Evolutionary conservation across 2,329 filamentous ascomycete genomes (phyloP), one percentile per base, ranked within the genome.

Genomic region (Chaetomium olivaceum): DNA sequence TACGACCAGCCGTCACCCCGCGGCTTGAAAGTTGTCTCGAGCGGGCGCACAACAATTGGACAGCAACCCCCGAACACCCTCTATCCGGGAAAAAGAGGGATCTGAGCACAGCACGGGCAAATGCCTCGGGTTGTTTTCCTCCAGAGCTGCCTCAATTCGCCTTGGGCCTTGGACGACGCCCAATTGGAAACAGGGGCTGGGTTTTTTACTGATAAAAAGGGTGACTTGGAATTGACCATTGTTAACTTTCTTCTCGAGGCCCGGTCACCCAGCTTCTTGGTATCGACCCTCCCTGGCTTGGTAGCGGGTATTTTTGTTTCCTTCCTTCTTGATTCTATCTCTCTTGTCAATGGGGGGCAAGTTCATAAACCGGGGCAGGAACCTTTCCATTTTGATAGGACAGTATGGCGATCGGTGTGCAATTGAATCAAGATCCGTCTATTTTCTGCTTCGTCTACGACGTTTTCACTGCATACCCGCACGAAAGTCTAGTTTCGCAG

Each of bases 321-420:
- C 61, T 66, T 65, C 33, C 66, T 61, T 66, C 66, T 70, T 70
- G 62, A 63, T 72, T 74, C 72, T 70, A 73, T 72, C 71, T 73
- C 51, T 51, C 55, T 69, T 64, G 55, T 61, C 58, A 56, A 62
- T 59, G 63, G 63, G 65, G 65, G 61, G 61, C 57, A 62, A 66
- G 33, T 60, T 66, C 61, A 66, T 64, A 63, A 64, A 66, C 58
- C 63, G 71, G 73, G 72, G 69, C 68, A 72, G 73, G 74, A 66
- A 70, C 74, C 72, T 76, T 76, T 75, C 71, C 76, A 75, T 58
- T 79, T 81, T 74, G 77, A 81, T 81, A 81, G 79, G 80, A 80
- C 74, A 77, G 69, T 68, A 65, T 66, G 68, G 66, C 59, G 63
- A 64, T 61, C 66, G 68, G 66, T 64, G 63, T 61, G 66, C 69